Conservation (phyloP, 495 filamentous ascomycete genomes). For the Choiromyces venosus region DNA sequence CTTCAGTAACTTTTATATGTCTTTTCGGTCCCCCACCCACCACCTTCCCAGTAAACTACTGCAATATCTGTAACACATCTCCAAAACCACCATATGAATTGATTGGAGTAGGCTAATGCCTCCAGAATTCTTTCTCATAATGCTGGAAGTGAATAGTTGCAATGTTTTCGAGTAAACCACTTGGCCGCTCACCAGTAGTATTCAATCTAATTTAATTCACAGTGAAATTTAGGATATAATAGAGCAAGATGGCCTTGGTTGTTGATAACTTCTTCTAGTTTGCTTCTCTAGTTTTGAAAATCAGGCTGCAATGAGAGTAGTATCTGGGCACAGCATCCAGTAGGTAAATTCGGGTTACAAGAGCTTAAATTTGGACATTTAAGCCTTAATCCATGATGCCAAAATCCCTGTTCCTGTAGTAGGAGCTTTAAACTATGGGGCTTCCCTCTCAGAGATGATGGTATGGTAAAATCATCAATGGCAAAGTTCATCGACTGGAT, state of each 20-base stretch:
- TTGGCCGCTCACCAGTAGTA: neutral
- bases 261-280: neutral
- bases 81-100: too few species aligned
- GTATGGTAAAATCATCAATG: neutral
- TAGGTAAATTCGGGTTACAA: neutral
- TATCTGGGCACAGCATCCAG: neutral
- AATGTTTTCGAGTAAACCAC: too few species aligned
- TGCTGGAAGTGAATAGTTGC: too few species aligned
- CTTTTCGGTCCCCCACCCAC: too few species aligned
- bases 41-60: too few species aligned
- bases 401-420: slow-evolving; percentile 5
- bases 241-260: neutral
- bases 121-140: too few species aligned
- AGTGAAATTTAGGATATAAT: slow-evolving; percentile 6
- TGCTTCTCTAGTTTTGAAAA: neutral
- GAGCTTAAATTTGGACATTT: neutral
- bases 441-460: neutral
- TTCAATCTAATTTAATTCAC: slow-evolving; percentile 4
- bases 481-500: neutral
- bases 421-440: neutral
- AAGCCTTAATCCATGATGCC: neutral
- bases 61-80: too few species aligned
- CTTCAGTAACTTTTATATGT: too few species aligned
- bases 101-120: too few species aligned
- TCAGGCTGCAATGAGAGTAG: neutral